Evolutionary conservation across 331 rosid genomes (phyloP), one percentile per base, ranked within the genome.

Genomic region (Quercus lobata): DNA sequence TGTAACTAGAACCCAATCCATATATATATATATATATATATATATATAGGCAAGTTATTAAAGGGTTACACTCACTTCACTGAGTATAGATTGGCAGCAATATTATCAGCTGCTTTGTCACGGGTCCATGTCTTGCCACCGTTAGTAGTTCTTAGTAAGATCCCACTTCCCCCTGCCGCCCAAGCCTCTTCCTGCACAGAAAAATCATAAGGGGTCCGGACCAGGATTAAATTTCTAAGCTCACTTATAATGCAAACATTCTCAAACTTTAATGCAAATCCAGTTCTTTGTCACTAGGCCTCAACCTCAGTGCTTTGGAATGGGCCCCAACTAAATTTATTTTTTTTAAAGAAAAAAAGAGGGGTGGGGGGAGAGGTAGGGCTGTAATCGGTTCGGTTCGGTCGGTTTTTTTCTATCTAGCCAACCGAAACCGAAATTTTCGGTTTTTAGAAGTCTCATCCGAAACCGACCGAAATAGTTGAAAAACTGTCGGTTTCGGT

Each of bases 111-210:
- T 77, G 98, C 98, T 89, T 95, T 95, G 88, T 95, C 98, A 25
- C 96, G 99, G 80, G 65, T 82, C 99, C 98, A 95, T 77, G 96
- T 80, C 93, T 88, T 91, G 80, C 99, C 99, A 81, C 99, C 97
- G 75, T 95, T 93, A 79, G 86, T 91, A 58, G 99, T 90, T 84
- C 91, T 91, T 86, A 95, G 82, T 60, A 95, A 88, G 77, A 95
- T 49, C 63, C 99, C 99, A 83, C 99, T 95, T 82, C 99, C 99
- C 35, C 99, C 99, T n/a, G 99, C 99, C 65, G 98, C 99, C 99
- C 99, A 96, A 69, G 99, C 99, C 90, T 95, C 99, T 1, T 90
- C 98, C 99, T 91, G 90, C 72, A 61, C 62, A 22, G 30, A 15
- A 29, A n/a, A 21, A 44, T 34, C 76, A 68, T 35, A 34, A 27